A percentile compares a stretch with the other conserved stretches of the same genome.
phyloP scores from a whole-genome alignment of 805 yeast species.

The Wickerhamomyces silvicola region DNA sequence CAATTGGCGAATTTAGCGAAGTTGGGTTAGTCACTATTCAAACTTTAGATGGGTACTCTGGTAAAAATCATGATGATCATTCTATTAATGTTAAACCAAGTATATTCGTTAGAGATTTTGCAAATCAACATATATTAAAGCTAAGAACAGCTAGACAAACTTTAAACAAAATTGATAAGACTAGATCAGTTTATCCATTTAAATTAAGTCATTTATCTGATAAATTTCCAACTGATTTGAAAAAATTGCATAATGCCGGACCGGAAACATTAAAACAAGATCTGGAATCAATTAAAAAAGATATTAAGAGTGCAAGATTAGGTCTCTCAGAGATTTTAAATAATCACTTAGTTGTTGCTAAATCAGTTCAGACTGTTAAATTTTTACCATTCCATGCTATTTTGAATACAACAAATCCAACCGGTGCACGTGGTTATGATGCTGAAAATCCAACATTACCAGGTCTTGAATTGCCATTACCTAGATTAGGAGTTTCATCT shows the following conservation, averaged over 20 bases:
- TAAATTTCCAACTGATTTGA: conserved; percentile 49
- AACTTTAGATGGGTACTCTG: conserved; percentile 56
- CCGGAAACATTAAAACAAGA: conserved; percentile 25
- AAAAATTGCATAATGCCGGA: conserved; percentile 24
- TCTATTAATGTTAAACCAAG: conserved; percentile 58
- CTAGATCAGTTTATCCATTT: conserved; percentile 85
- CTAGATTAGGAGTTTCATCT: conserved; percentile 65
- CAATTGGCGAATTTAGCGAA: conserved; percentile 45
- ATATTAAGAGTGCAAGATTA: conserved; percentile 55
- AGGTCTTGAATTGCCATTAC: conserved; percentile 71
- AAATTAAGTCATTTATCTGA: conserved; percentile 69
- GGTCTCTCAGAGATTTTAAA: conserved; percentile 78
- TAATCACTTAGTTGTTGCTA: conserved; percentile 68
- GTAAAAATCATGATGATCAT: conserved; percentile 49
- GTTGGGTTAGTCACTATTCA: conserved; percentile 67
- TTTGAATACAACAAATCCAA: conserved; percentile 56
- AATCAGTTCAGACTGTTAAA: conserved; percentile 66
- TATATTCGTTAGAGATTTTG: conserved; percentile 77
- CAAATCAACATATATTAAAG: conserved; percentile 72
- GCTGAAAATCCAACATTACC: conserved; percentile 60
- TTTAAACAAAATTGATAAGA: conserved; percentile 62
- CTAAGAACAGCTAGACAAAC: conserved; percentile 68
- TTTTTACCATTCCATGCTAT: conserved; percentile 66
- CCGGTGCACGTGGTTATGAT: conserved; percentile 63
- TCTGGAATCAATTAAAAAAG: conserved; percentile 41